Percentiles rank a stretch among this genome's conserved stretches.
These are phyloP conservation scores for Rubia balearica DNA, from an alignment of 305 asterid species.

Conservation along the genomic window DNA sequence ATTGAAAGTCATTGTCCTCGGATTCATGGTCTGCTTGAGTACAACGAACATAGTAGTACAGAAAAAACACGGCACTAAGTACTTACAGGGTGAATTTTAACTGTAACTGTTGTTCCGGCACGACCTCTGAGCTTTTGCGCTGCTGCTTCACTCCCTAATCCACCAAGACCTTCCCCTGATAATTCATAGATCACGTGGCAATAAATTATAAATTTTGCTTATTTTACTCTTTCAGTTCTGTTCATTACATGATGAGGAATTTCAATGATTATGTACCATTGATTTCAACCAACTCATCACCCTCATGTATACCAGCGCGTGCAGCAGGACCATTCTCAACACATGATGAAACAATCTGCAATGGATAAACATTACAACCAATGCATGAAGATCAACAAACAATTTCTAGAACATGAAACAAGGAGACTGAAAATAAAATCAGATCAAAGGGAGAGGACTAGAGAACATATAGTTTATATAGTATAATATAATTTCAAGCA, in stretches of 20 bases:
- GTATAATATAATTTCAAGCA: background rate
- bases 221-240: constrained; percentile 3
- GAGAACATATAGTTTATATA: background rate
- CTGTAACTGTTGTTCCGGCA: constrained; percentile 74
- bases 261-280: constrained; percentile 42
- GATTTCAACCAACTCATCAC: constrained; percentile 83
- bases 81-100: constrained; percentile 71
- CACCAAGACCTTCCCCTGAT: constrained; percentile 72
- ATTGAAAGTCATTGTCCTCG: too few relatives aligned
- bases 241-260: constrained; percentile 11
- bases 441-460: background rate
- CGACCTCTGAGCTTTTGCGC: constrained; percentile 92
- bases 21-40: background rate
- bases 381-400: background rate
- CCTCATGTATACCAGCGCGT: constrained; percentile 92
- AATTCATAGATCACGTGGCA: constrained; percentile 12
- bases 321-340: constrained; percentile 89
- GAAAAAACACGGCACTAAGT: background rate
- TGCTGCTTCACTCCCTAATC: constrained; percentile 80
- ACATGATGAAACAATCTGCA: constrained; percentile 84
- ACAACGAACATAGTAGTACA: background rate
- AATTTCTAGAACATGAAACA: background rate
- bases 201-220: background rate
- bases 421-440: background rate
- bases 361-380: constrained; percentile 6